Conservation (phyloP, 495 filamentous ascomycete genomes). For the Aspergillus homomorphus region DNA sequence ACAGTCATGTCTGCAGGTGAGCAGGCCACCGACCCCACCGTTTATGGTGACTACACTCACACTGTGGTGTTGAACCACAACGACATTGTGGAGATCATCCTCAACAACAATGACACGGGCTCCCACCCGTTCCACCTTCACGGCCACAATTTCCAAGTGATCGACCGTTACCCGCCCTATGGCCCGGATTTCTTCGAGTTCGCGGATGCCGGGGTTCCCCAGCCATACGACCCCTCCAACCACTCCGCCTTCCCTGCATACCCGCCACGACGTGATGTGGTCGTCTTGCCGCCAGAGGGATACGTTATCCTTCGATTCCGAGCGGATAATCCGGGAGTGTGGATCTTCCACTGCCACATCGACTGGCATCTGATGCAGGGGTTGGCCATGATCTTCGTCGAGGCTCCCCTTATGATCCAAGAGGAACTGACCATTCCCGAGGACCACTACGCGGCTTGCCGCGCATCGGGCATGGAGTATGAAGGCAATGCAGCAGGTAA, state of each 20-base stretch:
- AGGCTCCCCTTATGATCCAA: slow-evolving; percentile 40
- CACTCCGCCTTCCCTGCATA: slow-evolving; percentile 31
- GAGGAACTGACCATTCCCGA: slow-evolving; percentile 44
- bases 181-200: slow-evolving; percentile 41
- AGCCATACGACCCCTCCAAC: slow-evolving; percentile 38
- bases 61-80: slow-evolving; percentile 63
- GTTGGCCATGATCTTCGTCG: slow-evolving; percentile 43
- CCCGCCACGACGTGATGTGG: slow-evolving; percentile 56
- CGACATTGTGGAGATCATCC: slow-evolving; percentile 69
- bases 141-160: slow-evolving; percentile 78
- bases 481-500: slow-evolving; percentile 72
- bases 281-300: slow-evolving; percentile 52
- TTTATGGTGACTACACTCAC: slow-evolving; percentile 76
- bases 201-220: slow-evolving; percentile 31
- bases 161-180: slow-evolving; percentile 46
- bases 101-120: slow-evolving; percentile 75
- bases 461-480: slow-evolving; percentile 41
- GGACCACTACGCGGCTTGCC: slow-evolving; percentile 60
- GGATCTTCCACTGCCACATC: slow-evolving; percentile 63
- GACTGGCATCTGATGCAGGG: slow-evolving; percentile 59
- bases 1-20: slow-evolving; percentile 63
- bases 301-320: slow-evolving; percentile 66
- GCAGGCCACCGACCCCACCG: slow-evolving; percentile 54
- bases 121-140: slow-evolving; percentile 87
- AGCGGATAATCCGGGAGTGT: slow-evolving; percentile 63